Conservation (phyloP, 345 rosid genomes). For the Rhodamnia rubescens region DNA sequence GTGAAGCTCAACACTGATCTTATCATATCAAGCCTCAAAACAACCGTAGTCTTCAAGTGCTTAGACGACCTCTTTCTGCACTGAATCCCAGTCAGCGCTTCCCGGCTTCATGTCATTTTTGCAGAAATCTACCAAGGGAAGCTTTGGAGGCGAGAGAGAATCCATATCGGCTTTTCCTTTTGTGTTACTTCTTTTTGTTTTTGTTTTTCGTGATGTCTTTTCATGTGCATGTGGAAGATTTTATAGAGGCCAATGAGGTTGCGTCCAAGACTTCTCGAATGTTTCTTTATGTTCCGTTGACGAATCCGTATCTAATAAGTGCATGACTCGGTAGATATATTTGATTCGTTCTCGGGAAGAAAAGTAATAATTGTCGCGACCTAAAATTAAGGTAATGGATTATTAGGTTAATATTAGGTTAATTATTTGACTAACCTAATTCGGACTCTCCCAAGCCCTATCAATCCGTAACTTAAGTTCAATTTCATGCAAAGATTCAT, state of each 20-base stretch:
- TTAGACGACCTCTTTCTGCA: neutral
- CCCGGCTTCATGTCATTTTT: neutral
- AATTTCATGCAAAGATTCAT: too few species aligned
- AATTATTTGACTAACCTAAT: too few species aligned
- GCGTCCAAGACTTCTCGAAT: neutral
- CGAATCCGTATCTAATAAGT: neutral
- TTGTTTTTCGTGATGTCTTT: neutral
- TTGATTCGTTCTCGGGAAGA: too few species aligned
- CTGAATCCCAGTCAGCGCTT: neutral
- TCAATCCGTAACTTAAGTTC: too few species aligned
- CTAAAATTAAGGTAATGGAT: too few species aligned
- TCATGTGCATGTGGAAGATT: neutral
- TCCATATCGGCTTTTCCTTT: neutral
- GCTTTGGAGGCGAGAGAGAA: neutral
- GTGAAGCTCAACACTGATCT: neutral
- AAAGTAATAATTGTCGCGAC: too few species aligned
- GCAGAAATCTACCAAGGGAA: neutral
- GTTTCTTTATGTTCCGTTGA: too few species aligned
- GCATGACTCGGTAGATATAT: neutral
- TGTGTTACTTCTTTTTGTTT: neutral
- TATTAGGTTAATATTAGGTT: too few species aligned
- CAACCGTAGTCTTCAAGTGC: slow-evolving; percentile 2
- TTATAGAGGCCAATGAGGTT: neutral
- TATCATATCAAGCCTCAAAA: neutral
- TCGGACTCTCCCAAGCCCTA: too few species aligned